Evolutionary conservation across 208 protist species (phyloP).

Genomic region (Leishmania arabica): DNA sequence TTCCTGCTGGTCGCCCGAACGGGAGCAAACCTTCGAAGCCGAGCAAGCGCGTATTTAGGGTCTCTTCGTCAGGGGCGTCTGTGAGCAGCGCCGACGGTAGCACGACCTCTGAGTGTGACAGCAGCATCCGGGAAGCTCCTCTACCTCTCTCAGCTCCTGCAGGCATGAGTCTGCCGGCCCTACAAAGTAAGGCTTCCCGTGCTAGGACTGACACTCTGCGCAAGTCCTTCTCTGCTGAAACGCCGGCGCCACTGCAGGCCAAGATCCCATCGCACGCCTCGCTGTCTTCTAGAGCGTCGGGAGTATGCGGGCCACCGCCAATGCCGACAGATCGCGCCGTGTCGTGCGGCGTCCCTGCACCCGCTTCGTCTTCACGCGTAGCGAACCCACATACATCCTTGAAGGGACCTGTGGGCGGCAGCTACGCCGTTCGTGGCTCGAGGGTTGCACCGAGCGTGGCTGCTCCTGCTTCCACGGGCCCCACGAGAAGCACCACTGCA

Average conservation of each 20-base stretch:
- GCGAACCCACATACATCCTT: background rate
- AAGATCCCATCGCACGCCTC: background rate
- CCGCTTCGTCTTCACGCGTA: background rate
- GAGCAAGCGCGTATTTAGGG: background rate
- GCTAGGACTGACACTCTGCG: background rate
- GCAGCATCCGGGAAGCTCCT: background rate
- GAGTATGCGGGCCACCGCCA: background rate
- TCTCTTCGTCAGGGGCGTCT: constrained; percentile 4
- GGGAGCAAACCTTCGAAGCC: background rate
- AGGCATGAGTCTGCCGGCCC: background rate
- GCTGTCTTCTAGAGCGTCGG: background rate
- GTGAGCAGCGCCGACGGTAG: constrained; percentile 2
- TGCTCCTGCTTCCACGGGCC: background rate
- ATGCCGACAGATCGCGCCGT: background rate
- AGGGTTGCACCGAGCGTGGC: background rate
- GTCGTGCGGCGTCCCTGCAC: background rate
- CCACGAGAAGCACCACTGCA: background rate
- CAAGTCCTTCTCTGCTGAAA: background rate
- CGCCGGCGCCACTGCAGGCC: background rate
- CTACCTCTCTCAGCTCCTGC: constrained; percentile 10
- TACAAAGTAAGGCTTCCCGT: background rate
- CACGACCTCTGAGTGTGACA: background rate
- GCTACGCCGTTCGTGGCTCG: background rate
- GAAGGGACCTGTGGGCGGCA: background rate
- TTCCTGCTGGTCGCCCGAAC: background rate